Conservation (phyloP, 306 rosid species). For the Morella rubra region DNA sequence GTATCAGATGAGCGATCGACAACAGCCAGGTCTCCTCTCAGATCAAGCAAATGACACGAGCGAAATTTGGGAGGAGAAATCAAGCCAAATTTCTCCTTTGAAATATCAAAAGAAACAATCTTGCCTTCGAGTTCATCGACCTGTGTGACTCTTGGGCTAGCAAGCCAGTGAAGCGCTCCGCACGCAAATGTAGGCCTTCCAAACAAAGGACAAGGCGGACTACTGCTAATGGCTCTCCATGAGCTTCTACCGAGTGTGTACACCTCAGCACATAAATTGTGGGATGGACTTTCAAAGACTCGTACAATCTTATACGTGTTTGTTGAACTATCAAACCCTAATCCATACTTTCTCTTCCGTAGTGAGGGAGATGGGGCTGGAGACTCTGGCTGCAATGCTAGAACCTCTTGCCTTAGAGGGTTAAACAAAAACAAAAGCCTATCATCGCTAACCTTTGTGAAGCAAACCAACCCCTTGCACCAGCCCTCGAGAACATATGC, state of each 20-base stretch:
- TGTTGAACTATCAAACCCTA: neutral
- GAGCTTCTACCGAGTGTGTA: neutral
- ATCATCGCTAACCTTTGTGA: neutral
- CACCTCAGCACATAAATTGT: neutral
- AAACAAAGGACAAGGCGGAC: neutral
- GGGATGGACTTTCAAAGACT: neutral
- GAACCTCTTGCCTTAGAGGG: neutral
- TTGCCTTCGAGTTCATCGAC: neutral
- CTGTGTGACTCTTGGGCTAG: neutral
- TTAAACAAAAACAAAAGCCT: slow-evolving; percentile 6
- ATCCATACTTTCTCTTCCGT: neutral
- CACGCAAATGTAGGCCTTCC: neutral
- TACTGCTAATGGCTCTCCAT: neutral
- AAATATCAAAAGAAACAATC: neutral
- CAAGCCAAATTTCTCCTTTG: slow-evolving; percentile 3
- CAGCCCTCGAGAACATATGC: neutral
- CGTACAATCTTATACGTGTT: neutral
- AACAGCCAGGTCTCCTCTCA: neutral
- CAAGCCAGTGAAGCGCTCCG: slow-evolving; percentile 7
- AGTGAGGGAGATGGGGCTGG: neutral
- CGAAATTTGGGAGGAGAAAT: neutral
- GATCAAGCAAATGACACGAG: neutral
- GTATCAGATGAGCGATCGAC: neutral
- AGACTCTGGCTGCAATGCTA: neutral
- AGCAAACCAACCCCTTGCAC: slow-evolving; percentile 1